phyloP scores from a whole-genome alignment of 805 yeast genomes.

The Kluyveromyces aestuarii region DNA sequence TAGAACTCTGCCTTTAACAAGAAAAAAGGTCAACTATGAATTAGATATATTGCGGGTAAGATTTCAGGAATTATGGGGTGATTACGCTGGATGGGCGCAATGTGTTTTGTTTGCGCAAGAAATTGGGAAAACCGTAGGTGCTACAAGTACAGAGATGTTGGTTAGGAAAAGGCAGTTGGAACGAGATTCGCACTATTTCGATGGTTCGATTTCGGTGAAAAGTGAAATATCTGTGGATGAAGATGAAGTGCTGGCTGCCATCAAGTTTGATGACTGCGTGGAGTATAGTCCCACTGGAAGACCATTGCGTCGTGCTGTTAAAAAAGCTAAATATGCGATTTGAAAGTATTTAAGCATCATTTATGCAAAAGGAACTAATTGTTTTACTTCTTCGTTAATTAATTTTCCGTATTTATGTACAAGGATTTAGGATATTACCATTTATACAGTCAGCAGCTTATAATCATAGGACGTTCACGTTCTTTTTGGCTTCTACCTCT shows the following conservation, averaged over 20 bases:
- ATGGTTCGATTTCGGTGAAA: slow-evolving; percentile 2
- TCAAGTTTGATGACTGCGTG: slow-evolving; percentile 9
- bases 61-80: slow-evolving; percentile 71
- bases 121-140: slow-evolving; percentile 64
- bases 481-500: background rate
- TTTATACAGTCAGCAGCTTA: background rate
- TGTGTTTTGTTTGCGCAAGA: slow-evolving; percentile 88
- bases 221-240: slow-evolving; percentile 2
- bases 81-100: slow-evolving; percentile 98
- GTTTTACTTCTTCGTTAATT: background rate
- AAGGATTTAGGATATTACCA: background rate
- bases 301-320: slow-evolving; percentile 10
- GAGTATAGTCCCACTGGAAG: slow-evolving; percentile 22
- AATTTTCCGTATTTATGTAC: background rate
- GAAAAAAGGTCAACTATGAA: slow-evolving; percentile 26
- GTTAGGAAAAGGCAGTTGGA: slow-evolving; percentile 17
- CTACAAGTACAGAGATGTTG: slow-evolving; percentile 30
- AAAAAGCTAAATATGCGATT: slow-evolving; percentile 1
- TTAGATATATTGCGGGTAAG: slow-evolving; percentile 43
- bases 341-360: background rate
- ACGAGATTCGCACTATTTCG: slow-evolving; percentile 5
- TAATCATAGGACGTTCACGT: background rate
- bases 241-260: slow-evolving; percentile 2
- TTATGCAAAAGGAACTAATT: background rate
- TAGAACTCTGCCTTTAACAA: slow-evolving; percentile 18